Evolutionary conservation across 2,329 filamentous ascomycete species (phyloP).

Genomic region (Penicillium verrucosum): DNA sequence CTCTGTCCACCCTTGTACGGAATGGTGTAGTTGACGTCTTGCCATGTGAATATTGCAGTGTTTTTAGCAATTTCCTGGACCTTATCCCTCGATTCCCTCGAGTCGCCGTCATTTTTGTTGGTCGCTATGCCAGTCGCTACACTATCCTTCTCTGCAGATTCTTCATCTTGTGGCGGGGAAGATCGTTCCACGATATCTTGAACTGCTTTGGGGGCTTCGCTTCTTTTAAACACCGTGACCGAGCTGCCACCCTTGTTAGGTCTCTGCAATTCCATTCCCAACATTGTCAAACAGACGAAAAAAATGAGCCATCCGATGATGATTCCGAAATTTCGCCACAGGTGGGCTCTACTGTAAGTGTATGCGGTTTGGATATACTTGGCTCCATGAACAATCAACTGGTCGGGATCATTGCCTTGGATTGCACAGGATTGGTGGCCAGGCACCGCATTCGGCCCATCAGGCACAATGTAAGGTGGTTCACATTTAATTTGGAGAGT

Average conservation of each 20-base stretch:
- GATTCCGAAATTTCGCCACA: constrained; percentile 77
- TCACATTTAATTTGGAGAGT: constrained; percentile 54
- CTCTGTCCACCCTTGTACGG: constrained; percentile 44
- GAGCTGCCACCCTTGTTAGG: constrained; percentile 78
- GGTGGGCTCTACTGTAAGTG: constrained; percentile 54
- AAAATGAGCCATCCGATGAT: constrained; percentile 70
- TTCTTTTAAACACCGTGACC: constrained; percentile 71
- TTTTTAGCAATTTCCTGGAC: constrained; percentile 58
- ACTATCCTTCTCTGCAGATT: constrained; percentile 41
- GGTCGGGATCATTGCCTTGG: constrained; percentile 55
- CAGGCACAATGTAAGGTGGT: constrained; percentile 56
- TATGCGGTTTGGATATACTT: constrained; percentile 57
- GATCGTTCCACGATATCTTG: constrained; percentile 55
- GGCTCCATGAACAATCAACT: constrained; percentile 52
- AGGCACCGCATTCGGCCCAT: constrained; percentile 43
- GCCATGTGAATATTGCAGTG: constrained; percentile 78
- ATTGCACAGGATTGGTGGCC: constrained; percentile 60
- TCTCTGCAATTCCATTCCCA: constrained; percentile 73
- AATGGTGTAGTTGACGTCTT: constrained; percentile 72
- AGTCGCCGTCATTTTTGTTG: constrained; percentile 18
- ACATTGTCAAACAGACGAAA: constrained; percentile 72
- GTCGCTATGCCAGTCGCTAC: constrained; percentile 7
- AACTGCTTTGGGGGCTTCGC: constrained; percentile 59
- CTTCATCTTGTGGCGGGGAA: constrained; percentile 48
- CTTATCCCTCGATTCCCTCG: constrained; percentile 24